Conservation (phyloP, 805 yeast genomes). For the Kluyveromyces dobzhanskii region DNA sequence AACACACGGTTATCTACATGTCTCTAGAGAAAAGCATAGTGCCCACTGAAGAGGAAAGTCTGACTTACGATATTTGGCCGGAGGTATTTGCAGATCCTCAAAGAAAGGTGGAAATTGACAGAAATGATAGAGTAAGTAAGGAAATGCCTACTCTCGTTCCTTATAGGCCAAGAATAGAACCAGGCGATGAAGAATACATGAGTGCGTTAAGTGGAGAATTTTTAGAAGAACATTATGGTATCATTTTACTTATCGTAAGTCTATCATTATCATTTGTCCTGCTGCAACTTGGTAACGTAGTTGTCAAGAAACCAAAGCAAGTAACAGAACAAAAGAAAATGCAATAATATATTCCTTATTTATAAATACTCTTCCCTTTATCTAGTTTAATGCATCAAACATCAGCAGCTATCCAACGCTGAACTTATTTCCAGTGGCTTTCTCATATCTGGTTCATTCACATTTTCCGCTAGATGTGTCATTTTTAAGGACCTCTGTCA, state of each 20-base stretch:
- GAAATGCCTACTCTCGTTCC: constrained; percentile 26
- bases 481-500: too few species aligned
- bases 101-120: constrained; percentile 45
- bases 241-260: constrained; percentile 15
- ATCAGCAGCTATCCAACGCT: too few species aligned
- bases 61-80: constrained; percentile 39
- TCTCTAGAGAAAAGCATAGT: constrained; percentile 23
- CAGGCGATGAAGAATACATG: constrained; percentile 9
- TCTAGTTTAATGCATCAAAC: too few species aligned
- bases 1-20: constrained; percentile 52
- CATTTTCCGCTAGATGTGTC: too few species aligned
- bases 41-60: constrained; percentile 21
- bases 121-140: constrained; percentile 35
- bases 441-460: too few species aligned
- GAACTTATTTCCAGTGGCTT: too few species aligned
- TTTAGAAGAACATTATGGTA: constrained; percentile 14
- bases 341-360: too few species aligned
- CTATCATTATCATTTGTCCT: constrained; percentile 1
- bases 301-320: background rate
- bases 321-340: background rate
- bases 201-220: constrained; percentile 20
- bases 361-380: too few species aligned
- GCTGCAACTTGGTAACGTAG: background rate
- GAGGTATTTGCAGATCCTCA: constrained; percentile 45
- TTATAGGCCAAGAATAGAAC: constrained; percentile 25